Evolutionary conservation across 148 eudicot species (phyloP), one percentile per base, ranked within the genome.

Genomic region (Rhododendron simsii): DNA sequence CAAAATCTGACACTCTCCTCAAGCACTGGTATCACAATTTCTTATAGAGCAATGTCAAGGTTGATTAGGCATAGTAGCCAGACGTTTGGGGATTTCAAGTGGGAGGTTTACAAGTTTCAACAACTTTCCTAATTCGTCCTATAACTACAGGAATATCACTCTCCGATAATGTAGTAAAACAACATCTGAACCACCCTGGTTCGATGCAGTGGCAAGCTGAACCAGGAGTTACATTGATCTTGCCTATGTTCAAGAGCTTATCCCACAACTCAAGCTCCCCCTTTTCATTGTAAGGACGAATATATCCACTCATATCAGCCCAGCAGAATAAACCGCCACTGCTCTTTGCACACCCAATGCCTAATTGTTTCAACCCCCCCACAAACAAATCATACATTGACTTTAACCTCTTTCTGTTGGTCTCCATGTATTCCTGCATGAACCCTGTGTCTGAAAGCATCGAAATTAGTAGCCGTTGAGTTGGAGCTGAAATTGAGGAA

Each of bases 191-290:
- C 99, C 98, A 96, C 71, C 99, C 99, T 69, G 86, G 84, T 89
- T 59, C 92, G 78, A 93, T 93, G 88, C 96, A 98, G 78, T 98
- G 98, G 57, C 95, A 90, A 41, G 80, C 26, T 8, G 51, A 77
- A 21, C 26, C 80, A 39, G 51, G 51, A 44, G 53, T 77, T 77
- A 41, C 26, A 85, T 95, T 94, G 75, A 95, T 87, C 89, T 98
- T 98, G 10, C 91, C 99, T 55, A 89, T 86, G 86, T 82, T 94
- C 51, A 94, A 88, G 75, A 94, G 93, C 90, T 94, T 95, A n/a
- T 94, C 93, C 98, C 98, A 98, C 30, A 98, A 86, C 84, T 95
- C 98, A 67, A 93, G 91, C 89, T 98, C 99, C 47, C 98, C 99
- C 88, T 93, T 94, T 87, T 95, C 98, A 78, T 91, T 93, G 83